These are phyloP conservation scores for Leptodontidium sp. DNA, from an alignment of 2,329 filamentous ascomycete species.

Conservation along the genomic window DNA sequence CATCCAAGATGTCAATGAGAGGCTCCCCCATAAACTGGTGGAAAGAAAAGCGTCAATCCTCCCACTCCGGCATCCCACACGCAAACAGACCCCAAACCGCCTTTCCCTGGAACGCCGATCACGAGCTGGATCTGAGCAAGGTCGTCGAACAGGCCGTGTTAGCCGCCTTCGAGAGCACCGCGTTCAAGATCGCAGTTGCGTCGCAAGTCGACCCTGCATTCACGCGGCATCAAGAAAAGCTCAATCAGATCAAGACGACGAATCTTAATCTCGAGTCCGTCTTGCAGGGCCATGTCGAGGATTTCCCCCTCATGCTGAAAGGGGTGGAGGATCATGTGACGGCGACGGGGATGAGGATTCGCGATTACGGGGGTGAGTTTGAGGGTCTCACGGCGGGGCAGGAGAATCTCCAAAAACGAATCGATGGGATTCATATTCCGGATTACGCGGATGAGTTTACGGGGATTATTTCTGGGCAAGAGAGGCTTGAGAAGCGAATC, in stretches of 20 bases:
- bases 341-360: constrained; percentile 31
- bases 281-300: constrained; percentile 32
- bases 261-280: constrained; percentile 38
- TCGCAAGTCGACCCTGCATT: constrained; percentile 37
- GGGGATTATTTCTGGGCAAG: constrained; percentile 13
- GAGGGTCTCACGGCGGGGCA: constrained; percentile 28
- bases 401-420: constrained; percentile 24
- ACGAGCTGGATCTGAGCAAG: constrained; percentile 29
- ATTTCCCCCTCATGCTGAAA: constrained; percentile 30
- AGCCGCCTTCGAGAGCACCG: constrained; percentile 35
- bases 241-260: constrained; percentile 37
- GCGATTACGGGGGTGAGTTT: constrained; percentile 33
- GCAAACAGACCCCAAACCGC: constrained; percentile 30
- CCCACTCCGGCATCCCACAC: constrained; percentile 23
- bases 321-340: constrained; percentile 35
- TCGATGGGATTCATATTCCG: constrained; percentile 17
- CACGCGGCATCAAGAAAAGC: constrained; percentile 36
- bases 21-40: constrained; percentile 34
- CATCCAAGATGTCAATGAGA: constrained; percentile 30
- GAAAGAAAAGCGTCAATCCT: constrained; percentile 37
- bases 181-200: constrained; percentile 37
- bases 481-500: neutral
- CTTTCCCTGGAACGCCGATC: constrained; percentile 27
- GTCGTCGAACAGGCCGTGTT: constrained; percentile 36
- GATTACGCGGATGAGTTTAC: constrained; percentile 11